Evolutionary conservation across 106 monocot species (phyloP), one percentile per base, ranked within the genome.

Genomic region (Narthecium ossifragum): DNA sequence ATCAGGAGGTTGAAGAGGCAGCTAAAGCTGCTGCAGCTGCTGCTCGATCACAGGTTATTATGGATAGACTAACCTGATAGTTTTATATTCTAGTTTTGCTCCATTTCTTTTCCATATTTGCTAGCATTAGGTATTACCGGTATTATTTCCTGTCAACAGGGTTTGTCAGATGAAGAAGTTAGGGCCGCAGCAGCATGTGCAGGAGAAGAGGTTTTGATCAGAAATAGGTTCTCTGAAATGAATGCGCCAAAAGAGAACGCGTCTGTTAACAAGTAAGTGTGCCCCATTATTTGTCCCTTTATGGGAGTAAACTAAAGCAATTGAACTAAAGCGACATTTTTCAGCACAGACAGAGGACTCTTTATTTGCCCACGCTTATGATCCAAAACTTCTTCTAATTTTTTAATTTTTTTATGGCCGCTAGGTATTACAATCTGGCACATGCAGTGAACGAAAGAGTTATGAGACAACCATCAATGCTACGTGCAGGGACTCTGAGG

Each of bases 381-480:
- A n/a, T n/a, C n/a, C n/a, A n/a, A n/a, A n/a, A n/a, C n/a, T n/a
- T n/a, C n/a, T n/a, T n/a, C n/a, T n/a, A n/a, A n/a, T n/a, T n/a
- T n/a, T n/a, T n/a, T n/a, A n/a, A n/a, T n/a, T n/a, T 18, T 56
- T 12, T 65, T 36, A 26, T 72, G 45, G 6, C 55, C 72, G 18
- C 26, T 67, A 89, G 88, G 79, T 93, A 96, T 61, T 96, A 96
- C 68, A 96, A 72, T 76, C 64, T 96, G 48, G 96, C 96, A 55
- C 96, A 96, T 96, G 86, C 96, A 57, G 84, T 96, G 27, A 86
- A 78, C 62, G 96, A 96, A 60, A 77, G 75, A 69, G 84, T 96
- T 69, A 3, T 63, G 21, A 80, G 82, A 53, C 96, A 96, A 46
- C 96, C 96, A 4, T 96, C 96, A 65, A 78, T 90, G 90, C 64